Base-by-base conservation (phyloP, 2,329 filamentous ascomycete genomes). In the Epichloe typhina region DNA sequence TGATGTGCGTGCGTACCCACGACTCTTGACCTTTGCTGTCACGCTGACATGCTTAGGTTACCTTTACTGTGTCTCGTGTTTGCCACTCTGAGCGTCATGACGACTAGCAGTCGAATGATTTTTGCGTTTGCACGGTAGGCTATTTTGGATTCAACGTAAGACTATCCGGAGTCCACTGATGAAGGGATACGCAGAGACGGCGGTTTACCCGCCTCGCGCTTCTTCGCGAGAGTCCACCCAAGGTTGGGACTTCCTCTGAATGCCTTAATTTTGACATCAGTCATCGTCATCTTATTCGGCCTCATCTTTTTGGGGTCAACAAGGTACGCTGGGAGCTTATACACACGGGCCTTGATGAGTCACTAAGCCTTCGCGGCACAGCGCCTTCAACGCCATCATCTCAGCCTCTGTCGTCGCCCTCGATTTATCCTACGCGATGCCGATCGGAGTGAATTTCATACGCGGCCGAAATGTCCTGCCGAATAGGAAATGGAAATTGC, bases 401-500 rank as follows among this genome's bases (percentile, higher is more conserved):
- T 80, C 82, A 0, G 78, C 83, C 0, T 84, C 82, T 0, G 84
- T 89, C 0, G 83, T 88, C 7, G 78, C 84, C 1, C 72, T 90
- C 0, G 80, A 83, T 6, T 68, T 89, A 5, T 83, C 82, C 2
- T 90, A 90, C 57, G 85, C 77, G 5, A 86, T 90, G 39, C 86
- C 86, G 0, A 78, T 87, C 45, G 72, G 76, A 0, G 80, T 89
- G 56, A 86, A 88, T 58, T 76, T 80, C 50, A 62, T 84, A 4
- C 77, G 79, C 4, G 80, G 83, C 13, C 74, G 83, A 4, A 76
- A 70, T 36, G 80, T 80, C 67, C 67, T 88, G 6, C 84, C 84
- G 0, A 72, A 76, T 4, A 51, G 64, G 7, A 60, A 61, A 0
- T 71, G 69, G 54, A 61, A 61, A 21, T 55, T 71, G 7, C 59